Base-by-base conservation (phyloP, 2,329 filamentous ascomycete species). In the Trichophyton schoenleinii region DNA sequence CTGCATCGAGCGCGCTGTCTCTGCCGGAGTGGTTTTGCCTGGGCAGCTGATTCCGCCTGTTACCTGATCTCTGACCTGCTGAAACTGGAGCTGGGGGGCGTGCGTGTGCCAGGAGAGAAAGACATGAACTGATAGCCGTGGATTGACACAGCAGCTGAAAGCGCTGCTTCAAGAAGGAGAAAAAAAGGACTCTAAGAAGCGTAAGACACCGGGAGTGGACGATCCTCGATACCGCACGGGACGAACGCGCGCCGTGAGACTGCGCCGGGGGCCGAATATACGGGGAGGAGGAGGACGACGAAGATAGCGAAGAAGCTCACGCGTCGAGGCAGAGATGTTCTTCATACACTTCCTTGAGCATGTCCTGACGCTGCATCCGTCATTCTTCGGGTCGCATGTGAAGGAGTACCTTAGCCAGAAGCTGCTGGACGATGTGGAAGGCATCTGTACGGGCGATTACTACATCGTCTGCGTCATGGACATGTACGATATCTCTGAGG, bases 381-480 rank as follows among this genome's bases (percentile, higher is more conserved):
- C 92, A 11, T 99, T 95, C 78, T 97, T 99, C 73, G 91, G 91
- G 62, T 87, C 89, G 65, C 90, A 94, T 72, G 95, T 96, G 80
- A 87, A 92, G 69, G 88, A 95, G 68, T 86, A 95, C 69, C 88
- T 99, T 46, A 92, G 88, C 59, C 87, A 88, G 68, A 91, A 92
- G 75, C 84, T 99, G 31, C 83, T 96, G 66, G 87, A 89, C 71
- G 92, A 97, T 72, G 90, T 96, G 64, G 94, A 99, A 77, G 94
- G 94, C 25, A 92, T 89, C 48, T 96, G 91, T 75, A 94, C 91
- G 2, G 94, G 94, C 62, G 90, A 89, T 73, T 96, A 95, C 80
- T 97, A 94, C 75, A 95, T 99, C 71, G 94, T 99, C 69, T 94
- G 91, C 71, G 95, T 99, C 70, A 92, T 99, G 84, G 91, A 96